phyloP scores from a whole-genome alignment of 345 rosid genomes.

The Dipteronia dyeriana region DNA sequence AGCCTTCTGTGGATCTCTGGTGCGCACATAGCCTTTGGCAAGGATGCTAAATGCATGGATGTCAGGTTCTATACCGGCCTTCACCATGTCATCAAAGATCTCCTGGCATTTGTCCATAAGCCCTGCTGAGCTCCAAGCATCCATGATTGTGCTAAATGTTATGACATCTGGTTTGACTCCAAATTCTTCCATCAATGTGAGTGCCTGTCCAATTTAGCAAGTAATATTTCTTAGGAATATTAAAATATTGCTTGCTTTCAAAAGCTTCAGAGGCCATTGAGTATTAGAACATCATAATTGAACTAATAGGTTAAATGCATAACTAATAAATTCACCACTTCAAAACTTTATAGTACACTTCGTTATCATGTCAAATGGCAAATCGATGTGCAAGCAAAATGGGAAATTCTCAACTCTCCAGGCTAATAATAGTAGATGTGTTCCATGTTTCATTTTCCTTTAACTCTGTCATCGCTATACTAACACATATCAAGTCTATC shows the following conservation, averaged over 20 bases:
- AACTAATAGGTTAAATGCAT: conserved; percentile 2
- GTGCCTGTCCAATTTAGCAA: conserved; percentile 41
- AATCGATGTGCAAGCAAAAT: not conserved
- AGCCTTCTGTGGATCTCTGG: conserved; percentile 71
- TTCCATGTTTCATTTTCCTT: not conserved
- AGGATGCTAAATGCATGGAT: conserved; percentile 75
- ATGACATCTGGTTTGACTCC: conserved; percentile 77
- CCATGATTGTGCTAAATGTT: conserved; percentile 92
- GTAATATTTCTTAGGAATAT: not conserved
- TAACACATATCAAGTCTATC: not conserved
- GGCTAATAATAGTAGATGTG: not conserved
- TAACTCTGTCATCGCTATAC: not conserved
- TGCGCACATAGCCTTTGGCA: conserved; percentile 80
- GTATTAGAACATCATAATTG: not conserved
- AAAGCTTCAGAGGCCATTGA: not conserved
- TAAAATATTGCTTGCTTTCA: not conserved
- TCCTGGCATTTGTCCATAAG: conserved; percentile 82
- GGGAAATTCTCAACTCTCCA: not conserved
- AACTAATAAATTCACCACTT: not conserved
- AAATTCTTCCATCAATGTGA: conserved; percentile 67
- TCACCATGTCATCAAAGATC: conserved; percentile 74
- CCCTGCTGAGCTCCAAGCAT: conserved; percentile 89
- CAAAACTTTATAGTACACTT: not conserved
- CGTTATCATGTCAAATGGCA: not conserved
- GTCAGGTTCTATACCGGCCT: conserved; percentile 77